Evolutionary conservation across 768 basidiomycete species (phyloP).

Genomic region (Leccinum subtestaceum): DNA sequence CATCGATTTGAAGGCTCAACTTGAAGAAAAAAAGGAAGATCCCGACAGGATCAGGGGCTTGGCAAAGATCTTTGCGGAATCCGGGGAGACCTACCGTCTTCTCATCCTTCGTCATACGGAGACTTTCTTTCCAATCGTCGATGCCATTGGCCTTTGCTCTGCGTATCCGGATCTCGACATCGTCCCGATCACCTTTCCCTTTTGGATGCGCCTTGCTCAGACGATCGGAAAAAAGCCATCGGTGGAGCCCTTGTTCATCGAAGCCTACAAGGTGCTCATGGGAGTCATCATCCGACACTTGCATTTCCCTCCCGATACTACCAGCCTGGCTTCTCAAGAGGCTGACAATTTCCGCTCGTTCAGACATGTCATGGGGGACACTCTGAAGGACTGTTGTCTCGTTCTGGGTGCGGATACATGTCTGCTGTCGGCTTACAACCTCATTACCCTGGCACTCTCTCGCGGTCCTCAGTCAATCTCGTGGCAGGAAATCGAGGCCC

Average conservation of each 20-base stretch:
- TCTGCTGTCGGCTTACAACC: slow-evolving; percentile 74
- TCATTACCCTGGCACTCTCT: slow-evolving; percentile 72
- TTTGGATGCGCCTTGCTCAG: slow-evolving; percentile 98
- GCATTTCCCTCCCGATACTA: slow-evolving; percentile 79
- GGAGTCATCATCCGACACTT: slow-evolving; percentile 84
- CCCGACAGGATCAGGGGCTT: slow-evolving; percentile 86
- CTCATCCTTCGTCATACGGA: slow-evolving; percentile 87
- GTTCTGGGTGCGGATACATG: slow-evolving; percentile 88
- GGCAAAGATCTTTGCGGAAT: slow-evolving; percentile 93
- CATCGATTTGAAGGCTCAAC: slow-evolving; percentile 63
- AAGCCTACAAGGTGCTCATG: slow-evolving; percentile 84
- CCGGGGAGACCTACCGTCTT: slow-evolving; percentile 92
- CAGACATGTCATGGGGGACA: slow-evolving; percentile 98
- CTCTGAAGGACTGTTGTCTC: slow-evolving; percentile 96
- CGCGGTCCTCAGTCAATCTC: slow-evolving; percentile 54
- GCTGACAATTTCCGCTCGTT: slow-evolving; percentile 92
- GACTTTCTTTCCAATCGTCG: slow-evolving; percentile 91
- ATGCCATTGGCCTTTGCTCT: slow-evolving; percentile 91
- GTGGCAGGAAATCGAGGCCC: slow-evolving; percentile 98
- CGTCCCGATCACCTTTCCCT: slow-evolving; percentile 95
- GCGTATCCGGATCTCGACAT: slow-evolving; percentile 93
- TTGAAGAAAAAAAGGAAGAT: slow-evolving; percentile 67
- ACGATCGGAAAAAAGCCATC: slow-evolving; percentile 74
- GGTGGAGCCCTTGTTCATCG: slow-evolving; percentile 71
- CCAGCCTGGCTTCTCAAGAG: slow-evolving; percentile 72